phyloP scores from a whole-genome alignment of 2,329 filamentous ascomycete species.

The Arthroderma sp. region DNA sequence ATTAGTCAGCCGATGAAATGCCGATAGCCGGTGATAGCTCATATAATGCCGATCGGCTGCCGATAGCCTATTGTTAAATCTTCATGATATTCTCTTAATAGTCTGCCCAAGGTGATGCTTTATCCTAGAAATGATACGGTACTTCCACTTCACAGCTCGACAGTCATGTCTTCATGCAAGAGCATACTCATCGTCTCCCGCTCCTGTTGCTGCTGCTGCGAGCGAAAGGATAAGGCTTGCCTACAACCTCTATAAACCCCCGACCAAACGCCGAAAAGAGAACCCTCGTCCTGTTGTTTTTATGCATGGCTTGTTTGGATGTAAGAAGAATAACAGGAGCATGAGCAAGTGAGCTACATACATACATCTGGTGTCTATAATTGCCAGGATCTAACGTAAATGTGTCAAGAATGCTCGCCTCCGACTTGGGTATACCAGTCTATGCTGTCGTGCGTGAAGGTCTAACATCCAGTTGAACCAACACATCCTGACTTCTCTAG shows the following conservation, averaged over 20 bases:
- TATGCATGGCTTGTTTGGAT: constrained; percentile 5
- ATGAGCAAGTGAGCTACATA: constrained; percentile 3
- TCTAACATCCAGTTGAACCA: neutral
- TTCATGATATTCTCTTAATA: no score
- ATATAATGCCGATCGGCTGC: no score
- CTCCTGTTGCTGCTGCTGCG: neutral
- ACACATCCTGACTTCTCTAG: neutral
- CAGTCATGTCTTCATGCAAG: no score
- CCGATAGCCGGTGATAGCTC: no score
- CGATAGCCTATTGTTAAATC: no score
- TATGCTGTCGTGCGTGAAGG: constrained; percentile 1
- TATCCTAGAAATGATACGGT: neutral
- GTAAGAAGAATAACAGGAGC: constrained; percentile 5
- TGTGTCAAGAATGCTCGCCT: constrained; percentile 1
- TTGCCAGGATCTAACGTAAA: neutral
- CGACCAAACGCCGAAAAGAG: neutral
- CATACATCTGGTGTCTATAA: neutral
- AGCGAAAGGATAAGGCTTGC: neutral
- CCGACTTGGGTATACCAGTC: constrained; percentile 1
- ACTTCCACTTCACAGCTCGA: neutral
- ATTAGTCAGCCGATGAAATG: no score
- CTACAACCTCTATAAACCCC: constrained; percentile 1
- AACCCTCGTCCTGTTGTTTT: neutral
- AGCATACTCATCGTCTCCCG: no score
- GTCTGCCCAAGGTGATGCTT: neutral